Base-by-base conservation (phyloP, 805 yeast genomes). In the Ogataea ramenticola region DNA sequence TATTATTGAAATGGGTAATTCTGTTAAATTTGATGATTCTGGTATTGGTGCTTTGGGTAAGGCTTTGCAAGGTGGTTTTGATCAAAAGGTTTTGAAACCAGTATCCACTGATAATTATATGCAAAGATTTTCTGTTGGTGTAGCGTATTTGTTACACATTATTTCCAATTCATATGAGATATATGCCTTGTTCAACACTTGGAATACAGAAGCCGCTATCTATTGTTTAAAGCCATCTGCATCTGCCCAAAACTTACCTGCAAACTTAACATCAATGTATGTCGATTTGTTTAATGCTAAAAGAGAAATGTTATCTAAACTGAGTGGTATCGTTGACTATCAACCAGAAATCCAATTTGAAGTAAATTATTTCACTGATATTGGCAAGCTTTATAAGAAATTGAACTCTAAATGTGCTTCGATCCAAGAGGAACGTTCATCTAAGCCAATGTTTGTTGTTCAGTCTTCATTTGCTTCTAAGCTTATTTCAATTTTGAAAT, bases 11-110 rank as follows among this genome's bases (percentile, higher is more conserved):
- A 65, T 93, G 16, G 98, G 99, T 3, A 70, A 80, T 21, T 70
- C 78, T 15, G 84, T 90, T 19, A 71, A 71, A 15, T 82, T 90
- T 49, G 86, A 80, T 49, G 82, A 82, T 38, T 67, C 78, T 1
- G 71, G 75, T 44, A 75, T 86, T n/a, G 96, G 97, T 9, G 79
- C 89, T 0, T 67, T 95, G 10, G 95, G 97, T 8, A 77, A 75
- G 54, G 95, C 96, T 26, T 66, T 93, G 45, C 89, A 86, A 52
- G 74, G 75, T 46, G 99, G 99, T 0, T 95, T 95, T 61, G 78
- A 83, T 14, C 56, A 75, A 44, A 76, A 76, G 41, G 80, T 81
- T 59, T 59, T 77, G 43, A 65, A 67, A 26, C 57, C 64, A 43
- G 64, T 73, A 6, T 75, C 77, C 5, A 57, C 74, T 14, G 70